Percentiles rank a stretch among this genome's conserved stretches.
Evolutionary conservation across 2,329 filamentous ascomycete genomes (phyloP).

Genomic region (Penicillium sp.): DNA sequence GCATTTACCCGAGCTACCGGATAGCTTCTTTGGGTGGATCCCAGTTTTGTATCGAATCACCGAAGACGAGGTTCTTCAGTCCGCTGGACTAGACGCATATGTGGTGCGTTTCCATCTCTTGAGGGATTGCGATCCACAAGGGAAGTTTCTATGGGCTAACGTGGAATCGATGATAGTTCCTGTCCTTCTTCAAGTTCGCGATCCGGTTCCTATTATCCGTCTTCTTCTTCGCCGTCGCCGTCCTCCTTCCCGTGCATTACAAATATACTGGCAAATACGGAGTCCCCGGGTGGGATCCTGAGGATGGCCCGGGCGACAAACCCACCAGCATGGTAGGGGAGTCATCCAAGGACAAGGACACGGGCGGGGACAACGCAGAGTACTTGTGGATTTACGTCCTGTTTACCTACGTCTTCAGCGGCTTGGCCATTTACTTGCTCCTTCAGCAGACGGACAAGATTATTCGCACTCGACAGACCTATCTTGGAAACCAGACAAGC

Average conservation of each 20-base stretch:
- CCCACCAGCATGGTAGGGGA: constrained; percentile 25
- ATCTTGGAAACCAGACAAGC: constrained; percentile 89
- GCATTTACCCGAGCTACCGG: constrained; percentile 70
- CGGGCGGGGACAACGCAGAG: constrained; percentile 38
- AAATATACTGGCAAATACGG: constrained; percentile 53
- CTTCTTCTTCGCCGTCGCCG: constrained; percentile 71
- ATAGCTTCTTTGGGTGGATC: constrained; percentile 90
- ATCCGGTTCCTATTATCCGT: constrained; percentile 75
- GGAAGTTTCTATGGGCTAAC: background rate
- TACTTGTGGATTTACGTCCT: constrained; percentile 90
- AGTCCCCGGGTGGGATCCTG: constrained; percentile 33
- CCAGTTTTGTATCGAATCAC: constrained; percentile 76
- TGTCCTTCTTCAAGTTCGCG: constrained; percentile 94
- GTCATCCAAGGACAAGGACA: constrained; percentile 29
- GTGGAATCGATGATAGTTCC: constrained; percentile 52
- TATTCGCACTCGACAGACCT: constrained; percentile 80
- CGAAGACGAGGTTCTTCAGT: constrained; percentile 82
- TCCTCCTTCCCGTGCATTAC: constrained; percentile 82
- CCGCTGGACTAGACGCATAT: constrained; percentile 89
- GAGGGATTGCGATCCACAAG: too few species aligned
- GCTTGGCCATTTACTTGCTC: constrained; percentile 74
- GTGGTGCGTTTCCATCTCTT: constrained; percentile 55
- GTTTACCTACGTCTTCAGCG: constrained; percentile 93
- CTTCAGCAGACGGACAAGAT: constrained; percentile 78
- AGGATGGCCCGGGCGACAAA: constrained; percentile 26